A percentile compares a stretch with the other conserved stretches of the same genome.
phyloP scores from a whole-genome alignment of 2,329 filamentous ascomycete species.

The Ophioceras dolichostomum region DNA sequence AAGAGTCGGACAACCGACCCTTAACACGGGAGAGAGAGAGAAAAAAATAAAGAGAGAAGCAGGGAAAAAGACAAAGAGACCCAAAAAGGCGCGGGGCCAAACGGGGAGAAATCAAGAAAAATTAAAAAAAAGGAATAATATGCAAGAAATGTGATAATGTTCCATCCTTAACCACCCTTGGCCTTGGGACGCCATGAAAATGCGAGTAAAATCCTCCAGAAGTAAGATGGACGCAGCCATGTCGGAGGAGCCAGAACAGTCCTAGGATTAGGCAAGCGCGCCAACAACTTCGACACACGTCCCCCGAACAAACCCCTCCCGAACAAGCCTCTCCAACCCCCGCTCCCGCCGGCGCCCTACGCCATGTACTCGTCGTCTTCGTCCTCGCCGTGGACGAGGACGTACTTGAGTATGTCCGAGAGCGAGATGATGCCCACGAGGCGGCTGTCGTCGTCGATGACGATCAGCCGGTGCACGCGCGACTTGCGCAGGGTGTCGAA shows the following conservation, averaged over 20 bases:
- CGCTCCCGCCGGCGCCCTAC: too few species aligned
- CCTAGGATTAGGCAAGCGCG: neutral
- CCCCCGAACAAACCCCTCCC: too few species aligned
- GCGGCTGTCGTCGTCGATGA: conserved; percentile 80
- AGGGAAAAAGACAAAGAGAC: too few species aligned
- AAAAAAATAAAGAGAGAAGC: neutral
- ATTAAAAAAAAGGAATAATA: neutral
- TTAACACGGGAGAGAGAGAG: too few species aligned
- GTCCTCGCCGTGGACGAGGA: conserved; percentile 68
- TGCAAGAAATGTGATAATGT: neutral
- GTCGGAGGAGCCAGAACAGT: neutral
- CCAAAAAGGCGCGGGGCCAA: too few species aligned
- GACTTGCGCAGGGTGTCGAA: conserved; percentile 96
- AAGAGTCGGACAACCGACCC: too few species aligned
- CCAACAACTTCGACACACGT: neutral
- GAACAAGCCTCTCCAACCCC: too few species aligned
- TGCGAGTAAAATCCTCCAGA: conserved; percentile 2
- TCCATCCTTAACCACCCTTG: neutral
- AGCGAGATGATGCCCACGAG: conserved; percentile 84
- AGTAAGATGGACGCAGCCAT: neutral
- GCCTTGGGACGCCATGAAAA: conserved; percentile 3
- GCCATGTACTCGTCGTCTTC: conserved; percentile 28
- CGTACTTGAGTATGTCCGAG: conserved; percentile 93
- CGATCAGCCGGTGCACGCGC: conserved; percentile 81
- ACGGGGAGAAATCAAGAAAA: too few species aligned